Base-by-base conservation (phyloP, 2,329 filamentous ascomycete genomes). In the Ascochyta fabae region DNA sequence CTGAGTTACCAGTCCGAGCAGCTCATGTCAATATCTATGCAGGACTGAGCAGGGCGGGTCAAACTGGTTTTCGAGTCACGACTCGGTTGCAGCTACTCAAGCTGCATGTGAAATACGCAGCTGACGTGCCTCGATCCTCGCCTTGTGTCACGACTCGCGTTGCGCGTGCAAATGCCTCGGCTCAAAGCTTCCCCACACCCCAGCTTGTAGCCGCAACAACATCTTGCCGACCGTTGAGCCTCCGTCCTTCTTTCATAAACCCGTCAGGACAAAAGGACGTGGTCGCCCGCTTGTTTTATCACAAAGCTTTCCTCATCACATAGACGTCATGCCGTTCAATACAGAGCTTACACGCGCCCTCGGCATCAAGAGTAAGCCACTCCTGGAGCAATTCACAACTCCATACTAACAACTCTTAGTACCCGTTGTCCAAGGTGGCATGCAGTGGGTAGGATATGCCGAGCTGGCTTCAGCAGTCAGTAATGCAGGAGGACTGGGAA, bases 371-470 rank as follows among this genome's bases (percentile, higher is more conserved):
- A 79, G 75, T 72, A 40, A 56, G 62, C 59, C 41, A 40, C 23
- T 27, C 36, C 29, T 34, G 3, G 23, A 8, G 6, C 16, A n/a
- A 35, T 12, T 3, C 10, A 13, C 16, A 43, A 35, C 51, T 31
- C n/a, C 22, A 36, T 24, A 86, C 84, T 67, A 72, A 83, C 59
- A 67, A 10, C 24, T 35, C 16, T 50, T 66, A 90, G 88, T 94
- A 62, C 91, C 91, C 67, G 81, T 95, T 59, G 88, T 95, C 56
- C 91, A 95, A 76, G 91, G 91, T 73, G 91, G 91, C 70, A 94
- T 95, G 90, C 88, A 91, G 85, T 89, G 90, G 84, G 86, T 93
- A 61, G 91, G 91, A 55, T 92, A 91, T 68, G 91, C 91, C 46
- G 89, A 91, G 75, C 81, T 92, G 65, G 89, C 89, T 59, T 84